These are phyloP conservation scores for Aegilops tauschii DNA, from an alignment of 176 grass and related monocot genomes.

Conservation along the genomic window DNA sequence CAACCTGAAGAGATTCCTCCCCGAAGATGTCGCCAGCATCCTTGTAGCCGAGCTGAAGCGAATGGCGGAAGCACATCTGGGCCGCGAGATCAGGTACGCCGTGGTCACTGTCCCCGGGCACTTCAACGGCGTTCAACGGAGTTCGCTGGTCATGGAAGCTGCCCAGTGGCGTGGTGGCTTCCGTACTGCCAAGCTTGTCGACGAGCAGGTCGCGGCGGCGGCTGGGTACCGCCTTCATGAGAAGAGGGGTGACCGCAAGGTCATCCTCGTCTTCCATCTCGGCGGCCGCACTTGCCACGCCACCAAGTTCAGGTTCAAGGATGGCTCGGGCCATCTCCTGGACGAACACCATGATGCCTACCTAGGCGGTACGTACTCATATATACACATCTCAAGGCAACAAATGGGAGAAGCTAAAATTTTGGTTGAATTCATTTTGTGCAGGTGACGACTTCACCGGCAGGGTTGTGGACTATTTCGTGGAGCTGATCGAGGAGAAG, in stretches of 20 bases:
- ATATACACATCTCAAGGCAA: background rate
- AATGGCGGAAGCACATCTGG: background rate
- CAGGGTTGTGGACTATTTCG: background rate
- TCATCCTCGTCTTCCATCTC: background rate
- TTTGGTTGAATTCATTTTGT: background rate
- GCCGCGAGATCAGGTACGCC: background rate
- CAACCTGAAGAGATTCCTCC: background rate
- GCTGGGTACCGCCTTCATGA: background rate
- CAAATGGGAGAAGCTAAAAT: background rate
- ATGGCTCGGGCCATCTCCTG: background rate
- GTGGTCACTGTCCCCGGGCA: background rate
- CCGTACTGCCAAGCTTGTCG: background rate
- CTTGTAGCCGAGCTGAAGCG: background rate
- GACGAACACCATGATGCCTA: background rate
- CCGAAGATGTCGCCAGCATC: background rate
- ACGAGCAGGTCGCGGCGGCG: background rate
- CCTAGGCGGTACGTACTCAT: background rate
- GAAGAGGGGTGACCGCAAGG: background rate
- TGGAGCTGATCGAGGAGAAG: background rate
- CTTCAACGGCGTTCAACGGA: background rate
- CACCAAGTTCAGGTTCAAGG: background rate
- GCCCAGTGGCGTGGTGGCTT: background rate
- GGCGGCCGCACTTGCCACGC: background rate
- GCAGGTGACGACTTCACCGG: background rate
- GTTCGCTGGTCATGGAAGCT: background rate